A percentile compares a stretch with the other conserved stretches of the same genome.
phyloP scores from a whole-genome alignment of 495 filamentous ascomycete genomes.

The Bacidia gigantensis region DNA sequence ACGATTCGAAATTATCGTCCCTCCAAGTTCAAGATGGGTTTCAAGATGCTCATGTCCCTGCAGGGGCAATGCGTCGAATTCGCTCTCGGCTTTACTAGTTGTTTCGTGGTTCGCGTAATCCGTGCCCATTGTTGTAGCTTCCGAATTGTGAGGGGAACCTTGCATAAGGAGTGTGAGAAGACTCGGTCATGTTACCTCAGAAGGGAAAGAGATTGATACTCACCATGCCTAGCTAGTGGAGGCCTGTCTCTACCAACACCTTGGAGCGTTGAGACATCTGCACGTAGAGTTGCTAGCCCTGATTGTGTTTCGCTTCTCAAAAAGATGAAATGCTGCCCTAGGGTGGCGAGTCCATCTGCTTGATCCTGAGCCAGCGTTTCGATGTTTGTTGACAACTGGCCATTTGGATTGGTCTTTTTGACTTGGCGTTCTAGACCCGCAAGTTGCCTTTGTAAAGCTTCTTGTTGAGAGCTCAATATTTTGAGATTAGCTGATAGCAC shows the following conservation, averaged over 20 bases:
- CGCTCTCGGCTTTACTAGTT: too few relatives aligned
- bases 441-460: not conserved
- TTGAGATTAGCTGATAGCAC: not conserved
- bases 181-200: too few relatives aligned
- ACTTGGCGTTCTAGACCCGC: not conserved
- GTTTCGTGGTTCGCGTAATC: too few relatives aligned
- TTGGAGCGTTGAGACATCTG: not conserved
- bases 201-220: too few relatives aligned
- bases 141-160: not conserved
- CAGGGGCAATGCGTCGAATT: too few relatives aligned
- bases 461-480: not conserved
- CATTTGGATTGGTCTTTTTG: not conserved
- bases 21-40: constrained; percentile 18
- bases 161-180: too few relatives aligned
- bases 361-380: not conserved
- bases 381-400: not conserved
- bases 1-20: constrained; percentile 1
- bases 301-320: not conserved
- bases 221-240: too few relatives aligned
- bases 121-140: not conserved
- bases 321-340: not conserved
- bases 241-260: too few relatives aligned
- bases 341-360: not conserved
- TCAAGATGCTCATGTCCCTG: constrained; percentile 8
- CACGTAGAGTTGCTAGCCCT: not conserved